A percentile compares a stretch with the other conserved stretches of the same genome.
Conservation (phyloP, 2,329 filamentous ascomycete genomes). For the Phialophora tarda region DNA sequence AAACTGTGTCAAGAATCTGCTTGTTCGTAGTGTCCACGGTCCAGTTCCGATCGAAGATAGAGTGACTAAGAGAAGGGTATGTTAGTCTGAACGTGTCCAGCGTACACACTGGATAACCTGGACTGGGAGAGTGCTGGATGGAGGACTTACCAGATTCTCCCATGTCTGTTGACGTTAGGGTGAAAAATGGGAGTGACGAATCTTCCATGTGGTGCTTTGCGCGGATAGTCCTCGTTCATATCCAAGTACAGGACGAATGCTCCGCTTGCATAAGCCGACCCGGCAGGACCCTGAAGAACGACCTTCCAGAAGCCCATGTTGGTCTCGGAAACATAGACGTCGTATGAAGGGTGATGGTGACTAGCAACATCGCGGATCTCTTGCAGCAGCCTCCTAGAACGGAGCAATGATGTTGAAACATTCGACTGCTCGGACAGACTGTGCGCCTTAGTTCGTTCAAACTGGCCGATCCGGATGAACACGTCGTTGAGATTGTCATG, state of each 20-base stretch:
- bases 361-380: conserved; percentile 46
- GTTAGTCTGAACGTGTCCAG: too few relatives aligned
- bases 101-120: not conserved
- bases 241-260: conserved; percentile 48
- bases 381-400: conserved; percentile 20
- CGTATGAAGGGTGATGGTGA: conserved; percentile 44
- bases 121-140: not conserved
- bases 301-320: conserved; percentile 52
- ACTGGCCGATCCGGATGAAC: conserved; percentile 40
- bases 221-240: conserved; percentile 46
- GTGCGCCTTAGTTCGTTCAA: conserved; percentile 16
- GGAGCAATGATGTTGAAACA: conserved; percentile 12
- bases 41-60: conserved; percentile 44
- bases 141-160: conserved; percentile 45
- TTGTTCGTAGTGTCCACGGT: conserved; percentile 45
- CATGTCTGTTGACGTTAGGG: conserved; percentile 48
- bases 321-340: conserved; percentile 48
- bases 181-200: conserved; percentile 49
- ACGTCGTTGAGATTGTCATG: conserved; percentile 44
- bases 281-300: conserved; percentile 46
- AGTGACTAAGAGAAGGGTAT: conserved; percentile 15
- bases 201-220: conserved; percentile 45
- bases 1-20: conserved; percentile 45
- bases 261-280: conserved; percentile 43
- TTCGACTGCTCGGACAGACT: conserved; percentile 3